Evolutionary conservation across 1,284 basidiomycete genomes (phyloP).

Genomic region (Pyrrhoderma lamaoense): DNA sequence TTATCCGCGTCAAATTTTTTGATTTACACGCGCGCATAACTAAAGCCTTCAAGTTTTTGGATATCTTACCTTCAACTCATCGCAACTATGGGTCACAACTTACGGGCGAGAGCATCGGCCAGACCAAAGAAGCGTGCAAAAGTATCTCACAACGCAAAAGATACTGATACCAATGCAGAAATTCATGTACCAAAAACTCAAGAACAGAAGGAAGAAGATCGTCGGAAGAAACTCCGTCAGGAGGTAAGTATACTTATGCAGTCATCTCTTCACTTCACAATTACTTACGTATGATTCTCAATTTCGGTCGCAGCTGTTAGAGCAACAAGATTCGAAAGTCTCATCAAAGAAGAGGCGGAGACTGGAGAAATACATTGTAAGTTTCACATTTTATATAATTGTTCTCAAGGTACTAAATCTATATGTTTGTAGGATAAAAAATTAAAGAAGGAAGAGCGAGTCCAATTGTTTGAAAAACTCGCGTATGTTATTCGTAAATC

Average conservation of each 20-base stretch:
- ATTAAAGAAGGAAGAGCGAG: constrained; percentile 75
- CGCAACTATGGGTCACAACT: constrained; percentile 23
- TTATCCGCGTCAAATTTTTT: no score
- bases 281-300: not conserved
- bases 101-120: constrained; percentile 54
- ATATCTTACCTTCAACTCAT: not conserved
- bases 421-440: constrained; percentile 62
- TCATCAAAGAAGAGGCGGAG: constrained; percentile 74
- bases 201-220: constrained; percentile 54
- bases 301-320: constrained; percentile 38
- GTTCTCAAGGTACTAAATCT: not conserved
- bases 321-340: constrained; percentile 65
- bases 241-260: constrained; percentile 41
- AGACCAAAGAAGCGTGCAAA: constrained; percentile 45
- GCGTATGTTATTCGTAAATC: constrained; percentile 41
- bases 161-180: constrained; percentile 49
- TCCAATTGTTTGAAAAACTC: constrained; percentile 66
- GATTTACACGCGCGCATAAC: not conserved
- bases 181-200: constrained; percentile 51
- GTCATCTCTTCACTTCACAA: not conserved
- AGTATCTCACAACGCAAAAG: constrained; percentile 18
- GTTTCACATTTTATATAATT: constrained; percentile 21
- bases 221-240: constrained; percentile 49
- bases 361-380: constrained; percentile 78
- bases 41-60: not conserved